Percentiles rank a stretch among this genome's conserved stretches.
phyloP scores from a whole-genome alignment of 2,329 filamentous ascomycete genomes.

The Epicoccum nigrum region DNA sequence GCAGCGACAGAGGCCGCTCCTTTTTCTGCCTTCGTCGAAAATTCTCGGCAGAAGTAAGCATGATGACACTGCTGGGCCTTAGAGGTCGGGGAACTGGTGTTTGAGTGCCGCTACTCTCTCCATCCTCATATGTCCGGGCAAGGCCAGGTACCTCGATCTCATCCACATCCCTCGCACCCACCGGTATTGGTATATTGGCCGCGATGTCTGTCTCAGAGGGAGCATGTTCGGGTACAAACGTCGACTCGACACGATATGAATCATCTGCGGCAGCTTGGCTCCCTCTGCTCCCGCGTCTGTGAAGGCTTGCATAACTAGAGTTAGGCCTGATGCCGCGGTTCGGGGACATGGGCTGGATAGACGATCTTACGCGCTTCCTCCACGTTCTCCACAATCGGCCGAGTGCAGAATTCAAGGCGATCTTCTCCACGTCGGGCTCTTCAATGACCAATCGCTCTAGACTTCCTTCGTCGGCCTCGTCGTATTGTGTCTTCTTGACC shows the following conservation, averaged over 20 bases:
- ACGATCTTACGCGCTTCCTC: constrained; percentile 78
- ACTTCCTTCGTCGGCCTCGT: constrained; percentile 61
- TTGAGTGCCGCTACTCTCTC: constrained; percentile 30
- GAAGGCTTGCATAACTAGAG: constrained; percentile 40
- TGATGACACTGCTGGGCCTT: constrained; percentile 40
- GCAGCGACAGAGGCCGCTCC: constrained; percentile 42
- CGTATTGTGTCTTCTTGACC: constrained; percentile 43
- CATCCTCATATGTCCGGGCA: constrained; percentile 67
- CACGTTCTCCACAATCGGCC: constrained; percentile 92
- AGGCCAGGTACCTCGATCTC: constrained; percentile 83
- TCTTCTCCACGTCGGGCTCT: constrained; percentile 89
- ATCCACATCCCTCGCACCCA: constrained; percentile 70
- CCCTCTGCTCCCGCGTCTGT: constrained; percentile 35
- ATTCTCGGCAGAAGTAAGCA: constrained; percentile 31
- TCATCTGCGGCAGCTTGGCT: constrained; percentile 40
- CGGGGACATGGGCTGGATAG: constrained; percentile 35
- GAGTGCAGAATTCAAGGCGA: constrained; percentile 86
- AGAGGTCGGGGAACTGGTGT: constrained; percentile 34
- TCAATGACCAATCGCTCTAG: constrained; percentile 79
- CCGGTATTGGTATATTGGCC: constrained; percentile 71
- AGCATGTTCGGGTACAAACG: constrained; percentile 50
- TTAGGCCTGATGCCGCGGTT: constrained; percentile 33
- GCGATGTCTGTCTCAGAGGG: constrained; percentile 56
- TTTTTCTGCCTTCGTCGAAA: constrained; percentile 26
- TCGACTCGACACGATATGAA: constrained; percentile 25